These are phyloP conservation scores for Nicotiana tabacum DNA, from an alignment of 257 asterid species.

Conservation along the genomic window DNA sequence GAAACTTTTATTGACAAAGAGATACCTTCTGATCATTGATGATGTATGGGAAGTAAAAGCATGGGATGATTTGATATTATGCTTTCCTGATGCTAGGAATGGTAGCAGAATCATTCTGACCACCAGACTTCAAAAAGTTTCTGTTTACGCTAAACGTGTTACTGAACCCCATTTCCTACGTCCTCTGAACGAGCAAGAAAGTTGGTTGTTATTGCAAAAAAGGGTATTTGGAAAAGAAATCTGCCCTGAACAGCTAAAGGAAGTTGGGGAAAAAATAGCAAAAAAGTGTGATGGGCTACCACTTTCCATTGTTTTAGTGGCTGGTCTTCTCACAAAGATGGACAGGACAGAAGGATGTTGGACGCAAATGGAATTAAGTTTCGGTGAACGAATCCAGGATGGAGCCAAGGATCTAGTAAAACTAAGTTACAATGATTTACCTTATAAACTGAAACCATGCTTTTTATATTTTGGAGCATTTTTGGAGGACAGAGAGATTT, in stretches of 20 bases:
- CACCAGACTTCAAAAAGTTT: neutral
- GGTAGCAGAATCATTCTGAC: constrained; percentile 21
- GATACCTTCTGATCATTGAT: constrained; percentile 17
- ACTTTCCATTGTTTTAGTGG: neutral
- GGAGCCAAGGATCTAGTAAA: neutral
- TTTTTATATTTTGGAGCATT: constrained; percentile 20
- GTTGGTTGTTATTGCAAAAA: constrained; percentile 9
- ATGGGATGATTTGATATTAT: constrained; percentile 5
- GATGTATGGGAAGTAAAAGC: constrained; percentile 14
- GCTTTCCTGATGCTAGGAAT: neutral
- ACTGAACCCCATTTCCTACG: neutral
- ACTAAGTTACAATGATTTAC: constrained; percentile 27
- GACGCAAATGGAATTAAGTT: neutral
- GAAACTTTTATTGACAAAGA: neutral
- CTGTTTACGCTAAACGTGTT: neutral
- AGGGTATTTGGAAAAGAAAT: neutral
- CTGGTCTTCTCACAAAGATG: constrained; percentile 3
- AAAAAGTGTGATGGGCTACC: neutral
- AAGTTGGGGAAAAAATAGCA: neutral
- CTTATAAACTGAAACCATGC: constrained; percentile 20
- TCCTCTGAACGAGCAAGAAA: neutral
- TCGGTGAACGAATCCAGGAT: neutral
- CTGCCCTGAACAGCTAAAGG: neutral
- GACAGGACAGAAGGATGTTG: constrained; percentile 8
- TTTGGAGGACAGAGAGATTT: constrained; percentile 27